Evolutionary conservation across 2,329 filamentous ascomycete genomes (phyloP).

Genomic region (Niveomyces coronatus): DNA sequence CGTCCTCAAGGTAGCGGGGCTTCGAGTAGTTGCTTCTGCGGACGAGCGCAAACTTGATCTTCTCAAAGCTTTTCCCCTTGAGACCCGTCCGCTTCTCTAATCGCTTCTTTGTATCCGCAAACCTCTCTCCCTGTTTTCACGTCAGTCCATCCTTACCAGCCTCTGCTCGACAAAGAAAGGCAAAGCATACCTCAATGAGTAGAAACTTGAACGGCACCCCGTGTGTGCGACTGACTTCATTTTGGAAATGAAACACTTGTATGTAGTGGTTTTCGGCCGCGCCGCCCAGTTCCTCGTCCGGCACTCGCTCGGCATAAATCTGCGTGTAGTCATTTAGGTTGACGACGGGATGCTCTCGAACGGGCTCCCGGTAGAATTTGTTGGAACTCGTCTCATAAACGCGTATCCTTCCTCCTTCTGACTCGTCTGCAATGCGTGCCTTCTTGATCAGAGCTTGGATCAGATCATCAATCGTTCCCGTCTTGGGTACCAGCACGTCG

Average conservation of each 20-base stretch:
- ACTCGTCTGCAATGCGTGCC: slow-evolving; percentile 65
- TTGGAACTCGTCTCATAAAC: slow-evolving; percentile 75
- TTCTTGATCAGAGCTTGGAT: slow-evolving; percentile 70
- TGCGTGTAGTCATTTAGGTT: slow-evolving; percentile 78
- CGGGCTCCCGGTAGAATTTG: slow-evolving; percentile 74
- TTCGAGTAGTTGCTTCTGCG: slow-evolving; percentile 62
- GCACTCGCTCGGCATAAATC: slow-evolving; percentile 71
- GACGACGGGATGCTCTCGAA: slow-evolving; percentile 60
- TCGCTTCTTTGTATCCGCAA: slow-evolving; percentile 89
- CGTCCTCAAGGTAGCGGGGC: slow-evolving; percentile 76
- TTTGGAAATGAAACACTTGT: slow-evolving; percentile 85
- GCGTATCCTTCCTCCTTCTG: slow-evolving; percentile 57
- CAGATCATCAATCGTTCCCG: slow-evolving; percentile 69
- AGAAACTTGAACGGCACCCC: slow-evolving; percentile 88
- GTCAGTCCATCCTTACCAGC: slow-evolving; percentile 5
- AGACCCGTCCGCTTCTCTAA: slow-evolving; percentile 85
- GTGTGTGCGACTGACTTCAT: slow-evolving; percentile 73
- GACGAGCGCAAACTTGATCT: slow-evolving; percentile 90
- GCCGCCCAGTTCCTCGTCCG: slow-evolving; percentile 59
- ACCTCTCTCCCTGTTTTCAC: slow-evolving; percentile 58
- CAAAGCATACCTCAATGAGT: slow-evolving; percentile 57
- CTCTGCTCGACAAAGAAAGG: not conserved
- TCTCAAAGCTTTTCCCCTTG: slow-evolving; percentile 97
- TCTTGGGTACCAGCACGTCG: slow-evolving; percentile 82
- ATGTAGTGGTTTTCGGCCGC: slow-evolving; percentile 51